Evolutionary conservation across 2,329 filamentous ascomycete species (phyloP), one percentile per base, ranked within the genome.

Genomic region (Venturia pyrina): DNA sequence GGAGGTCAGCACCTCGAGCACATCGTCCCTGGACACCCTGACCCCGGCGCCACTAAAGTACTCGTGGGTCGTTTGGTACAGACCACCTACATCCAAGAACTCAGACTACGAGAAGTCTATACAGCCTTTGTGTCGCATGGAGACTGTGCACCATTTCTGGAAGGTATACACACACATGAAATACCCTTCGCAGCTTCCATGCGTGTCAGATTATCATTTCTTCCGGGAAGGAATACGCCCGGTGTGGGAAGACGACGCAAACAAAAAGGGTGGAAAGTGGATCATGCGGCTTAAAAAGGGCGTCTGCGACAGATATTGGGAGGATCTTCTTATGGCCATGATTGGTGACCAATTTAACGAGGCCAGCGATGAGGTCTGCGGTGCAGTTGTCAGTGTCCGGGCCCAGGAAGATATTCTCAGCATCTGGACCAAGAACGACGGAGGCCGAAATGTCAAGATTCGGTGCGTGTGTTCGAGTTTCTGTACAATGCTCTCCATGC

Each of bases 91-190:
- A 72, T 93, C 91, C 70, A 99, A 99, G 80, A 95, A 93, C 70
- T 93, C 95, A 73, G 93, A 98, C 77, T 99, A 99, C 77, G 95
- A 99, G 77, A 96, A 98, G 78, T 98, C 93, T 7, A 87, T 96
- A 68, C 89, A 95, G 72, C 86, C 92, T 48, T 87, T 98, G 73
- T 93, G 91, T 71, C 85, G 85, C 66, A 90, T 96, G 73, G 84
- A 84, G 67, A 91, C 90, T 6, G 91, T 86, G 62, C 92, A 98
- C 78, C 90, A 95, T 67, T 98, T 99, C 75, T 97, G 92, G 86
- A 83, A 86, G 61, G 87, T 96, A 46, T 98, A 96, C 75, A 82
- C 85, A 65, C 92, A 98, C 76, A 83, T 99, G 61, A 96, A 96
- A 79, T 87, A 90, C 37, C 95, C 96, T 2, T 98, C 93, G 44